A percentile compares a stretch with the other conserved stretches of the same genome.
Evolutionary conservation across 495 filamentous ascomycete genomes (phyloP).

Genomic region (Alectoria sarmentosa): DNA sequence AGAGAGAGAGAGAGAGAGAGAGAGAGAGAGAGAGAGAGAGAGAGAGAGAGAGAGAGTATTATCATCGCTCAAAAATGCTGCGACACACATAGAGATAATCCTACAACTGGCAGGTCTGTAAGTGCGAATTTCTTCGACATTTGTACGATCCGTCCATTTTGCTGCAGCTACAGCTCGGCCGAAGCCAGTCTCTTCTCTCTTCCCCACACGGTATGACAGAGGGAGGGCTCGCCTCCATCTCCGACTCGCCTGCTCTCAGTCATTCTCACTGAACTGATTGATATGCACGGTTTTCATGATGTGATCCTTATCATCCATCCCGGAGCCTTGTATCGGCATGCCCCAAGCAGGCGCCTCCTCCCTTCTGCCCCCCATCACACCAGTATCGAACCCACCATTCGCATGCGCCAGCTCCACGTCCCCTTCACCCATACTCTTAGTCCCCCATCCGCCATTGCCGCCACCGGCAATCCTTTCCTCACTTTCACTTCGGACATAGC

Average conservation of each 20-base stretch:
- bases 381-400: slow-evolving; percentile 1
- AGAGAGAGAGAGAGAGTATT: no score
- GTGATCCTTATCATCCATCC: slow-evolving; percentile 10
- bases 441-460: slow-evolving; percentile 11
- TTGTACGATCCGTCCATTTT: no score
- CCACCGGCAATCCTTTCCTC: slow-evolving; percentile 23
- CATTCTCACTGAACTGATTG: slow-evolving; percentile 13
- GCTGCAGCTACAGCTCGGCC: no score
- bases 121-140: no score
- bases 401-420: slow-evolving; percentile 6
- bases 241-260: background rate
- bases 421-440: background rate
- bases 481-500: slow-evolving; percentile 24
- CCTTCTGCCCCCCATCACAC: background rate
- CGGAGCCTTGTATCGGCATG: background rate
- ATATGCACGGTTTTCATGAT: slow-evolving; percentile 25
- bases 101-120: no score
- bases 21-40: no score
- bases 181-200: no score
- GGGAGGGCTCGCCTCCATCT: background rate
- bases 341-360: background rate
- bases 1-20: no score
- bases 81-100: no score
- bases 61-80: no score
- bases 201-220: no score